Base-by-base conservation (phyloP, 2,329 filamentous ascomycete species). In the Phyllosticta paracitricarpa region DNA sequence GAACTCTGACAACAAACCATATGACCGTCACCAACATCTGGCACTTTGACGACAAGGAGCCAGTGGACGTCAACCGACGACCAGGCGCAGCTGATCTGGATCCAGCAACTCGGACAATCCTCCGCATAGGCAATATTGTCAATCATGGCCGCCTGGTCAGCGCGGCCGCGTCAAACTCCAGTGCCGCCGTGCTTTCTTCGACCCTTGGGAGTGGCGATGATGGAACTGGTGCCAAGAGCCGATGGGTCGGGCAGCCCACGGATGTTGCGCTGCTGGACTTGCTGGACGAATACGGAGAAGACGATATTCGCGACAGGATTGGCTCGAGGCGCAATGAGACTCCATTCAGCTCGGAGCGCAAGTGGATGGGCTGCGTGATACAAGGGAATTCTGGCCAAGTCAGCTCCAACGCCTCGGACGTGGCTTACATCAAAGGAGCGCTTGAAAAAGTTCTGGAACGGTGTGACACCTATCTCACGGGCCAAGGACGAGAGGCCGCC, bases 361-460 rank as follows among this genome's bases (percentile, higher is more conserved):
- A 99, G 75, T 99, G 93, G 93, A 99, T 99, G 95, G 95, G 95
- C 35, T 92, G 97, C 28, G 88, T 91, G 1, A 89, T 97, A 64
- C 70, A 74, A 62, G 74, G 76, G 33, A 75, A 72, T 62, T 70
- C 76, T 53, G 78, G 80, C 24, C 81, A 84, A 56, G 79, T 79
- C 28, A 76, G 78, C 30, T 64, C 64, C 62, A 77, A 78, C 59
- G 86, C 88, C 48, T 85, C 86, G 64, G 89, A 96, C 68, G 86
- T 91, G 66, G 92, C 91, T 0, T 99, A 97, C 72, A 89, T 97
- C 78, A 99, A 99, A 72, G 95, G 94, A 33, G 90, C 94, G 35
- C 81, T 97, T 51, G 94, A 99, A 74, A 88, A 87, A 72, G 83
- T 99, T 24, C 77, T 99, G 5, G 85, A 85, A 61, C 85, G 89